phyloP scores from a whole-genome alignment of 371 early-diverging fungal genomes.

The Caulochytrium protostelioides region DNA sequence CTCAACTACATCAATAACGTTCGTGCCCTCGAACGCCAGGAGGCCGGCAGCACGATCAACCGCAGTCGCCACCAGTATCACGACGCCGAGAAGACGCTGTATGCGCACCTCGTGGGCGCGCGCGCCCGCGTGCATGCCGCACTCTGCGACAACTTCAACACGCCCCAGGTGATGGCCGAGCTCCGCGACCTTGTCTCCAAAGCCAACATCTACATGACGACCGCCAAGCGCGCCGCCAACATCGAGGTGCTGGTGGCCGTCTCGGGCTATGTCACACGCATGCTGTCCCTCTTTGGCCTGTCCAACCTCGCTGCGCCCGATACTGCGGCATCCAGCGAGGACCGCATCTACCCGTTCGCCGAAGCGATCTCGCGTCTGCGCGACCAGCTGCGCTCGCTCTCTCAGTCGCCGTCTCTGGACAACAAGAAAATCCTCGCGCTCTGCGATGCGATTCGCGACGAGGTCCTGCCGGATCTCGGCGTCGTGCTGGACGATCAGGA shows the following conservation, averaged over 20 bases:
- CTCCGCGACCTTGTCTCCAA: constrained; percentile 56
- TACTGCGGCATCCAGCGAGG: constrained; percentile 3
- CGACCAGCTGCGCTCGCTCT: too few species aligned
- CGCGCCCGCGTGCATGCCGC: constrained; percentile 59
- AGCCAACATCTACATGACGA: constrained; percentile 48
- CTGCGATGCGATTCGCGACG: constrained; percentile 72
- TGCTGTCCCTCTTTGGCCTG: constrained; percentile 47
- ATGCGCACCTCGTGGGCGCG: constrained; percentile 23
- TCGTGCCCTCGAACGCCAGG: constrained; percentile 47
- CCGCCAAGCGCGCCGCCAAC: constrained; percentile 23
- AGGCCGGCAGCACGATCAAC: constrained; percentile 31
- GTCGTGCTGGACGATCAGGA: constrained; percentile 83
- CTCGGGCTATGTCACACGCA: constrained; percentile 56
- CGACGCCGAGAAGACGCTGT: constrained; percentile 39
- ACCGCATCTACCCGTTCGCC: background rate
- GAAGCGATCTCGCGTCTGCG: too few species aligned
- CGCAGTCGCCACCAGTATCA: constrained; percentile 41
- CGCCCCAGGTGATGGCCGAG: constrained; percentile 56
- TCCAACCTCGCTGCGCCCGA: constrained; percentile 26
- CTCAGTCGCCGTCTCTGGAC: too few species aligned
- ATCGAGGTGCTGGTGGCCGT: constrained; percentile 44
- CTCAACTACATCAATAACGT: constrained; percentile 70
- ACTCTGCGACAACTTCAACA: constrained; percentile 87
- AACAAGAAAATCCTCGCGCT: constrained; percentile 43
- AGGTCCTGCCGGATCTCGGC: constrained; percentile 59